Evolutionary conservation across 169 alveolate genomes (phyloP).

Genomic region (Babesia caballi): DNA sequence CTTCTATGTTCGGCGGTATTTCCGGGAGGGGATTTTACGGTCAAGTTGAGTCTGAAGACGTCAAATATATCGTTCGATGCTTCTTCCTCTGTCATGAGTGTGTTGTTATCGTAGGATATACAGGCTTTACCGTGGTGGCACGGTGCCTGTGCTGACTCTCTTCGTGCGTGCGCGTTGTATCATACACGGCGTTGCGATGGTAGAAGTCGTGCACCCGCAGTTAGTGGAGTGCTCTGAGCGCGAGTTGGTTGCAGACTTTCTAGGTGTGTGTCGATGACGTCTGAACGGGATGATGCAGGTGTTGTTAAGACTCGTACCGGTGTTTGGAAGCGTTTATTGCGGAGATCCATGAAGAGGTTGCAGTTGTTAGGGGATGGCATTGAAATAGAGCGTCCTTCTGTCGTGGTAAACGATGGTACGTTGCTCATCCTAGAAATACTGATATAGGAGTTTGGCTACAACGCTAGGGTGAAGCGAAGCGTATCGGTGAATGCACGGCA

Average conservation of each 20-base stretch:
- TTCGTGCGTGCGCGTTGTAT: slow-evolving; percentile 37
- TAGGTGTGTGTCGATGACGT: no score
- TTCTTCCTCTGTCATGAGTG: no score
- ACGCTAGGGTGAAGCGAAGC: background rate
- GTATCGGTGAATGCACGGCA: background rate
- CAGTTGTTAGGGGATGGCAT: background rate
- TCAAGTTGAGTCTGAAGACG: background rate
- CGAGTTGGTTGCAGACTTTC: slow-evolving; percentile 8
- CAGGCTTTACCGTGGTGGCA: background rate
- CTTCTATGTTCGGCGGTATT: slow-evolving; percentile 11
- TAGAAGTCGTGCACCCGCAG: background rate
- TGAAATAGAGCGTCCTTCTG: slow-evolving; percentile 6
- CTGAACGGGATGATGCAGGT: slow-evolving; percentile 14
- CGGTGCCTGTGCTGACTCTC: slow-evolving; percentile 4
- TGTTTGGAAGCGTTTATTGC: no score
- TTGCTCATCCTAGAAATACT: slow-evolving; percentile 6
- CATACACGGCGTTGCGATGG: slow-evolving; percentile 7
- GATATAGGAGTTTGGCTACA: slow-evolving; percentile 15
- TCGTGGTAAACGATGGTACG: slow-evolving; percentile 1
- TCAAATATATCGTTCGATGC: slow-evolving; percentile 1
- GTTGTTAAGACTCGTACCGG: background rate
- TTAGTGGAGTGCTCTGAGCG: slow-evolving; percentile 7
- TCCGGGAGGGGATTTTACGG: slow-evolving; percentile 14
- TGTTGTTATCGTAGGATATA: no score
- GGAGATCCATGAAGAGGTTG: background rate